Percentiles rank a stretch among this genome's conserved stretches.
Conservation (phyloP, 2,329 filamentous ascomycete genomes). For the Colletotrichum brevisporum region DNA sequence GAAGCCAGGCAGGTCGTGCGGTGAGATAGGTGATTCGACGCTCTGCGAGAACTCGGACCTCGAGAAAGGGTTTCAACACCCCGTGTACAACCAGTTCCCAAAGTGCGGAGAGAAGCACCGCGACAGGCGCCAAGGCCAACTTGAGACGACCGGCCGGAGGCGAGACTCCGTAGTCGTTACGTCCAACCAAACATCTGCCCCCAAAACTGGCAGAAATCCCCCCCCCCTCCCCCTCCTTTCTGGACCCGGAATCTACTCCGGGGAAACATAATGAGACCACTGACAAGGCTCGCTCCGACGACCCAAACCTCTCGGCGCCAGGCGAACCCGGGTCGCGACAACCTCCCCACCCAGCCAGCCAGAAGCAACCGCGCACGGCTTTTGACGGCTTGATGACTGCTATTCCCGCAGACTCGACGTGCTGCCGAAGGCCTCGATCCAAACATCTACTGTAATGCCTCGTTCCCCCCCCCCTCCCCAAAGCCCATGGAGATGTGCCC, state of each 20-base stretch:
- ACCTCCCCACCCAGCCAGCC: not conserved
- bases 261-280: not conserved
- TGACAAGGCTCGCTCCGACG: not conserved
- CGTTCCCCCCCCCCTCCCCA: not conserved
- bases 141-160: conserved; percentile 26
- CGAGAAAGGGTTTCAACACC: not conserved
- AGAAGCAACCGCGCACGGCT: no score
- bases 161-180: not conserved
- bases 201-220: no score
- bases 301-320: not conserved
- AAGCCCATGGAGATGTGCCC: no score
- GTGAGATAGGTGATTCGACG: not conserved
- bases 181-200: no score
- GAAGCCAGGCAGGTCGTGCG: not conserved
- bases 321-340: not conserved
- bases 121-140: conserved; percentile 3
- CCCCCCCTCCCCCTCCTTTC: no score
- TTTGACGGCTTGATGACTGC: no score
- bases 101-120: not conserved
- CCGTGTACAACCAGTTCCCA: not conserved
- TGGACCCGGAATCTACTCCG: no score
- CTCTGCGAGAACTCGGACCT: not conserved
- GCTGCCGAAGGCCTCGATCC: not conserved
- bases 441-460: not conserved
- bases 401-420: not conserved